phyloP scores from a whole-genome alignment of 208 protist genomes.

The Wallacemonas sp. region DNA sequence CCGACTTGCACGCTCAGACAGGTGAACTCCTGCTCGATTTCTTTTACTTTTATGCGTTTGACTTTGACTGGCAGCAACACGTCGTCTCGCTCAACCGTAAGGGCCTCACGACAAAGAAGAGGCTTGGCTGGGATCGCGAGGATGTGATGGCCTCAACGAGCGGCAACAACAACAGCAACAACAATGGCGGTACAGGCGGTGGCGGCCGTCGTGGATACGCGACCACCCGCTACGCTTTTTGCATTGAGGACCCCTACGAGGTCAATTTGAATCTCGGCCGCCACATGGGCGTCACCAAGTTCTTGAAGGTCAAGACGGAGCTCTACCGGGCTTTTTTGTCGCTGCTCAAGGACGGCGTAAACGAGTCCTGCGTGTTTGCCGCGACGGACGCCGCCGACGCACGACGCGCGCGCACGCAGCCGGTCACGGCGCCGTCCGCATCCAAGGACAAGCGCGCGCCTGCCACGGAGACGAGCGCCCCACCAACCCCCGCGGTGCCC shows the following conservation, averaged over 20 bases:
- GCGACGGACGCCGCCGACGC: conserved; percentile 23
- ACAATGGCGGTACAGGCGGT: conserved; percentile 14
- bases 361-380: conserved; percentile 74
- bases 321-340: conserved; percentile 76
- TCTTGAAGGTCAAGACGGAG: conserved; percentile 81
- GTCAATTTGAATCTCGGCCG: conserved; percentile 85
- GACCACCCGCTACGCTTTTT: conserved; percentile 76
- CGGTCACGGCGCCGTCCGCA: not conserved
- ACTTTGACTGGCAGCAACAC: conserved; percentile 88
- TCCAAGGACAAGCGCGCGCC: not conserved
- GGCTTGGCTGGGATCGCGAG: conserved; percentile 79
- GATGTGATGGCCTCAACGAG: conserved; percentile 32
- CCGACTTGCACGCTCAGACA: conserved; percentile 42
- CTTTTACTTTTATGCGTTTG: conserved; percentile 88
- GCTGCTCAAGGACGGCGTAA: conserved; percentile 71
- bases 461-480: not conserved
- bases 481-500: conserved; percentile 8
- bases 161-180: conserved; percentile 8
- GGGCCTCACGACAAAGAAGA: conserved; percentile 77
- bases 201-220: conserved; percentile 24
- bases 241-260: conserved; percentile 93
- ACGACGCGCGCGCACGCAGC: not conserved
- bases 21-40: conserved; percentile 88
- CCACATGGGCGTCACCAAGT: conserved; percentile 88
- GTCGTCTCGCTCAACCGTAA: conserved; percentile 87